A percentile compares a stretch with the other conserved stretches of the same genome.
Evolutionary conservation across 1,284 basidiomycete species (phyloP).

Genomic region (Boletus mariae): DNA sequence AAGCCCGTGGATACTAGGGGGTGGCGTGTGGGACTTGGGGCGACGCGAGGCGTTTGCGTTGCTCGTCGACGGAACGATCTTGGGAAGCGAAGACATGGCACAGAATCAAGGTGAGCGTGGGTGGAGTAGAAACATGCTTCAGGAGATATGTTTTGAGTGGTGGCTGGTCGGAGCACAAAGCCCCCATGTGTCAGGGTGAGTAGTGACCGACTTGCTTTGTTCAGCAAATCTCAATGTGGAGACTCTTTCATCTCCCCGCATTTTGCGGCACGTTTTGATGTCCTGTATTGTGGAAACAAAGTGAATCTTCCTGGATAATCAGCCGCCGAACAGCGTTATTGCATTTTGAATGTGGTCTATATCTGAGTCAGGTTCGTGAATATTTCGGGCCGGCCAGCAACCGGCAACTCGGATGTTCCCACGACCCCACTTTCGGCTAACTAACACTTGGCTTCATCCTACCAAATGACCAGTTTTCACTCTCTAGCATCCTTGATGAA

Average conservation of each 20-base stretch:
- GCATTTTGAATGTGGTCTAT: not conserved
- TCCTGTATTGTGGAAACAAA: not conserved
- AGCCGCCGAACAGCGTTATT: not conserved
- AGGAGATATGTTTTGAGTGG: not conserved
- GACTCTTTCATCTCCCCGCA: not conserved
- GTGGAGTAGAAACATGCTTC: not conserved
- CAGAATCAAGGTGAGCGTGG: constrained; percentile 1
- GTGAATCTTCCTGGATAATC: not conserved
- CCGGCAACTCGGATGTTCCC: not conserved
- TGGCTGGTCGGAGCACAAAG: constrained; percentile 21
- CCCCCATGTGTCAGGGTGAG: not conserved
- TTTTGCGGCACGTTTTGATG: not conserved
- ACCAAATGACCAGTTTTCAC: no score
- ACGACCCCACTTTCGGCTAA: not conserved
- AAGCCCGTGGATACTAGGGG: no score
- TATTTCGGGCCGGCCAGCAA: not conserved
- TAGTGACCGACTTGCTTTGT: constrained; percentile 9
- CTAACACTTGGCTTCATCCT: no score
- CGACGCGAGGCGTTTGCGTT: not conserved
- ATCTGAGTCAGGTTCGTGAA: not conserved
- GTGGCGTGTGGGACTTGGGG: not conserved
- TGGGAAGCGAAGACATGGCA: constrained; percentile 9
- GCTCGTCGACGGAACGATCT: not conserved
- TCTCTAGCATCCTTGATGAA: no score
- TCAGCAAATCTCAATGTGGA: not conserved